Percentiles rank a stretch among this genome's conserved stretches.
These are phyloP conservation scores for Lycium ferocissimum DNA, from an alignment of 257 asterid species.

Conservation along the genomic window DNA sequence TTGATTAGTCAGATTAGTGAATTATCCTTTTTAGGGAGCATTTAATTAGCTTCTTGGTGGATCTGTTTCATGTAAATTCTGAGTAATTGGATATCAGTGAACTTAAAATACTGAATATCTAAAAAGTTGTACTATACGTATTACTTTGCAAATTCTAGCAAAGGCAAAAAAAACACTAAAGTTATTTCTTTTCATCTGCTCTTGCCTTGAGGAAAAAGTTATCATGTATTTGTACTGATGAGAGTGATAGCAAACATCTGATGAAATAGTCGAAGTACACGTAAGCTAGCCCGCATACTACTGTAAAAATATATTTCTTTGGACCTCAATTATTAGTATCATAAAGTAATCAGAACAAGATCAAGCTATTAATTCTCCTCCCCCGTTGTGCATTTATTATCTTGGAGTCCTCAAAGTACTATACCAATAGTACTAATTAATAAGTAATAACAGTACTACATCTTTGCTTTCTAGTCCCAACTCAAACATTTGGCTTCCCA, in stretches of 20 bases:
- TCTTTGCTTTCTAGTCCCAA: neutral
- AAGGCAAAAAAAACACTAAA: no score
- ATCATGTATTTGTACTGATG: no score
- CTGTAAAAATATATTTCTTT: neutral
- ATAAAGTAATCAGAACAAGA: neutral
- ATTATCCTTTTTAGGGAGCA: no score
- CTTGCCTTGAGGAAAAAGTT: no score
- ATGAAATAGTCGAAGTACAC: no score
- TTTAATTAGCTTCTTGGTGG: neutral
- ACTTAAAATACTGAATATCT: neutral
- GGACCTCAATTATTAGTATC: neutral
- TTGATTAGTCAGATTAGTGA: no score
- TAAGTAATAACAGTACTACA: no score
- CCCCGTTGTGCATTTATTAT: constrained; percentile 21
- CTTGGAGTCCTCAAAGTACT: constrained; percentile 1
- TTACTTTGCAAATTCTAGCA: neutral
- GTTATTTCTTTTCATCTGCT: neutral
- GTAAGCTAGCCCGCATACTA: no score
- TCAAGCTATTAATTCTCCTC: neutral
- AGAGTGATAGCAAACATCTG: no score
- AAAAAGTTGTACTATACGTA: neutral
- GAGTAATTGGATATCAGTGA: neutral
- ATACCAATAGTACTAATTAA: neutral
- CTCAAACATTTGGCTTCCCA: constrained; percentile 25
- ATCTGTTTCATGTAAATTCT: neutral